Evolutionary conservation across 2,329 filamentous ascomycete species (phyloP), one percentile per base, ranked within the genome.

Genomic region (Aspergillus caelatus): DNA sequence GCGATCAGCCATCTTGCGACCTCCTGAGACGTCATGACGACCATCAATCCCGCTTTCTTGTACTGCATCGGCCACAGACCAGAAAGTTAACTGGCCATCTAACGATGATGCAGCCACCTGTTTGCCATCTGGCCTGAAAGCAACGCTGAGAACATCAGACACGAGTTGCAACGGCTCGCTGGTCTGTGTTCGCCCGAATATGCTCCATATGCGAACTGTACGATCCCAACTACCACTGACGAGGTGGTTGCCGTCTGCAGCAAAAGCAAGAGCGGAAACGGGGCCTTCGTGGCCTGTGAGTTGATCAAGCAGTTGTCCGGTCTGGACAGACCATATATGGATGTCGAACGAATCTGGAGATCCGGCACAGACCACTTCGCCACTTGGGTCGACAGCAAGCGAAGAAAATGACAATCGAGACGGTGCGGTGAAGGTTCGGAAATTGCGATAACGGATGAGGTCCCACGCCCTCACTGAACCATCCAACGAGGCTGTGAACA

Each of bases 261-360:
- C 89, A 74, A 99, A 99, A 3, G 93, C 88, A 30, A 99, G 82
- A 2, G 92, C 89, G 6, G 93, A 95, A 1, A 99, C 91, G 0
- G 95, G 95, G 0, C 94, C 95, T 80, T 99, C 94, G 70, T 99
- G 95, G 1, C 95, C 96, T 8, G 94, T 87, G 28, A 99, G 83
- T 68, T 91, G 91, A 75, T 99, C 95, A 7, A 99, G 87, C 21
- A 99, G 84, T 77, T 99, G 95, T 3, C 95, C 95, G 0, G 94
- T 99, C 75, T 99, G 95, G 4, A 99, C 96, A 6, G 93, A 97
- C 95, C 95, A 99, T 66, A 99, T 91, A 79, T 99, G 94, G 58
- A 99, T 92, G 74, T 98, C 94, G 69, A 97, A 98, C 5, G 94
- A 97, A 77, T 99, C 95, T 19, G 96, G 85, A 1, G 94, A 98